phyloP scores from a whole-genome alignment of 2,329 filamentous ascomycete genomes.

The Sclerotinia borealis region DNA sequence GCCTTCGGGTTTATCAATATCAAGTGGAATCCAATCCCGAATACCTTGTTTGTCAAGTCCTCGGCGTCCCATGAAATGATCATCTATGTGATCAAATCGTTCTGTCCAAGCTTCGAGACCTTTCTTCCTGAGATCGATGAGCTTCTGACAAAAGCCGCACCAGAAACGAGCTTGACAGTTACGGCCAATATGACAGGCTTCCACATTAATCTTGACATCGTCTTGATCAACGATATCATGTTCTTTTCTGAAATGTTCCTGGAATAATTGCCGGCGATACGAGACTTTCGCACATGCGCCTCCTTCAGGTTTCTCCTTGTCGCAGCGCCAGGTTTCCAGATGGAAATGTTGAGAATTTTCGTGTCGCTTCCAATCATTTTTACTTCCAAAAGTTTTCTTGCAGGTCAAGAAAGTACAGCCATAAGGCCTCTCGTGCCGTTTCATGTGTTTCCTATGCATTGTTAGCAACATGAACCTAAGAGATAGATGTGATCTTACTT shows the following conservation, averaged over 20 bases:
- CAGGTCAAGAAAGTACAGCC: slow-evolving; percentile 71
- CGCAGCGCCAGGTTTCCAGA: slow-evolving; percentile 67
- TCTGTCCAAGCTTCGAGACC: slow-evolving; percentile 53
- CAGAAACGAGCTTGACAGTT: slow-evolving; percentile 66
- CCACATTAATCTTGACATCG: slow-evolving; percentile 38
- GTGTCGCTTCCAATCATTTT: slow-evolving; percentile 91
- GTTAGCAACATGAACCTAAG: slow-evolving; percentile 11
- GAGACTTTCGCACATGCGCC: slow-evolving; percentile 52
- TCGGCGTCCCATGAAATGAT: slow-evolving; percentile 55
- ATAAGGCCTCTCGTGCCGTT: slow-evolving; percentile 75
- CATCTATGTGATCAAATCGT: slow-evolving; percentile 68
- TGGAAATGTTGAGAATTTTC: slow-evolving; percentile 75
- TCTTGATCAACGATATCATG: slow-evolving; percentile 30
- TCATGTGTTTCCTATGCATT: slow-evolving; percentile 66
- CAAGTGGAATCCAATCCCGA: slow-evolving; percentile 45
- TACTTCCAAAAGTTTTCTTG: slow-evolving; percentile 74
- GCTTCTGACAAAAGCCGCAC: slow-evolving; percentile 73
- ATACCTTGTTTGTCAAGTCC: slow-evolving; percentile 39
- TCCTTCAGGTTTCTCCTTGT: slow-evolving; percentile 33
- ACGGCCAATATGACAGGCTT: slow-evolving; percentile 54
- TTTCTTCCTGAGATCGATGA: slow-evolving; percentile 42
- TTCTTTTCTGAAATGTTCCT: slow-evolving; percentile 48
- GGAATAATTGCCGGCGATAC: slow-evolving; percentile 53
- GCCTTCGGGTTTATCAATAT: slow-evolving; percentile 22
- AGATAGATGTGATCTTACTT: slow-evolving; percentile 39